Percentiles rank a stretch among this genome's conserved stretches.
Evolutionary conservation across 192 early-diverging fungal species (phyloP).

Genomic region (Coemansia aciculifera): DNA sequence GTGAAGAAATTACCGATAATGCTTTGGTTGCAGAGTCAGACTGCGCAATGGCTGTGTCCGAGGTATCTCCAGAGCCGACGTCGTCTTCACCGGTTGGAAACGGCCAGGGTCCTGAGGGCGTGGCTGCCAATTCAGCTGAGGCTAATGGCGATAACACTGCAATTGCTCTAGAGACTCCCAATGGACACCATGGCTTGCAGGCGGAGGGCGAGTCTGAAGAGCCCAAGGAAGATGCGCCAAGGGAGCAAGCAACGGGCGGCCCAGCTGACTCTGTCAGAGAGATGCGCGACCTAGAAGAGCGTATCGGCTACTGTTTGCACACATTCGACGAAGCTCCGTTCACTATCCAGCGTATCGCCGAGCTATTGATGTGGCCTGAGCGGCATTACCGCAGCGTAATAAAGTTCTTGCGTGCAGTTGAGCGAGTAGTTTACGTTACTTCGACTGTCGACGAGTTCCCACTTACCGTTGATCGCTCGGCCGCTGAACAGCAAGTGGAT

Average conservation of each 20-base stretch:
- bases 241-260: neutral
- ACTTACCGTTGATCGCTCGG: neutral
- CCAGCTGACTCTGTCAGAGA: conserved; percentile 6
- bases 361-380: conserved; percentile 44
- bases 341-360: conserved; percentile 52
- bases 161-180: neutral
- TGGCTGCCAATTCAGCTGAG: neutral
- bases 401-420: conserved; percentile 49
- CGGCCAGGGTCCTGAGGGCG: neutral
- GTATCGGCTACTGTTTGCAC: conserved; percentile 40
- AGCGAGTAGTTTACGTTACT: conserved; percentile 49
- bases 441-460: conserved; percentile 55
- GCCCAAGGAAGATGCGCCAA: conserved; percentile 3
- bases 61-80: neutral
- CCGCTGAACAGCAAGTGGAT: neutral
- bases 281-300: conserved; percentile 41
- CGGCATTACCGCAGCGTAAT: conserved; percentile 44
- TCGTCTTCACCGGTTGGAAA: neutral
- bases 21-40: neutral
- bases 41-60: neutral
- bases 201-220: neutral
- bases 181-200: neutral
- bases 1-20: neutral
- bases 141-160: neutral
- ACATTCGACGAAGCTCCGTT: conserved; percentile 54